Evolutionary conservation across 2,329 filamentous ascomycete genomes (phyloP), one percentile per base, ranked within the genome.

Genomic region (Domatiomyces catenatus): DNA sequence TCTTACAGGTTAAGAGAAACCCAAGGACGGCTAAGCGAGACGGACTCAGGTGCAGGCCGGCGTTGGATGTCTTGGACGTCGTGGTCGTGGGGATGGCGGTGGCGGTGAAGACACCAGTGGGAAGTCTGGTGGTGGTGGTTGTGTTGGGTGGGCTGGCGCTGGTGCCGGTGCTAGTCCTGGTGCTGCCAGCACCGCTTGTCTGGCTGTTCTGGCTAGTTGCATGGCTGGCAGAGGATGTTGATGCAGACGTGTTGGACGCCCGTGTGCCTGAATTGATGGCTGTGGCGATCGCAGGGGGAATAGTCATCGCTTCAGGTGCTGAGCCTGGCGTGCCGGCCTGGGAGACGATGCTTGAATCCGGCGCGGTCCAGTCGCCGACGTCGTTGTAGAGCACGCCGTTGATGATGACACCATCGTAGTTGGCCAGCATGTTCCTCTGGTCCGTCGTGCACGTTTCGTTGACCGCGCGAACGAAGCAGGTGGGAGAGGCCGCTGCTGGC

Each of bases 401-500:
- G 56, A 79, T 72, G 44, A 82, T 71, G 2, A 74, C 68, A 0
- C 80, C 82, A 28, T 75, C 60, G 2, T 72, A 70, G 1, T 65
- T 64, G 6, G 67, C 59, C 46, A 80, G 70, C 52, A 68, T 71
- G 22, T 69, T 60, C 3, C 69, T 67, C 58, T 78, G 68, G 1
- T 76, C 71, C 5, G 69, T 60, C 0, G 69, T 69, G 60, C 81
- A 85, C 0, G 76, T 77, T 1, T 62, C 61, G 8, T 61, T 60
- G 42, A 76, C 67, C 45, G 66, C 67, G 19, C 80, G 72, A 7
- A 84, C 59, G 66, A 75, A 86, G 64, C 81, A 87, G 3, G 75
- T 79, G 2, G 74, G 64, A 8, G 69, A 60, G 1, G 72, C 71
- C 48, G 71, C 66, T 15, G 64, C 52, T 39, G 32, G 32, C 0